Conservation (phyloP, 768 basidiomycete genomes). For the Vishniacozyma victoriae region DNA sequence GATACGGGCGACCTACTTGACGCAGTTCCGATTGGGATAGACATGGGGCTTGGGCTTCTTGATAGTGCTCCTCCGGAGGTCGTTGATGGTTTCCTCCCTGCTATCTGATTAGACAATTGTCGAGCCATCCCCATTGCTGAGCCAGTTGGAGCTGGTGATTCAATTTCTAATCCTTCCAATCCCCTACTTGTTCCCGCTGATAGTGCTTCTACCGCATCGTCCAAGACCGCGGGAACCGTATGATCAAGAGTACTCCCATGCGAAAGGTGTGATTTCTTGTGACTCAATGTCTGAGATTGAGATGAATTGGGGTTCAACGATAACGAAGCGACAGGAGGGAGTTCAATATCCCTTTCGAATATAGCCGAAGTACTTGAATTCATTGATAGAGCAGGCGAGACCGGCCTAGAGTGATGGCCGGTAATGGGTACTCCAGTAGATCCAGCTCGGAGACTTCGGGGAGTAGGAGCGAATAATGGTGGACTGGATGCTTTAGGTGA, state of each 20-base stretch:
- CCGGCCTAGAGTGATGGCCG: constrained; percentile 33
- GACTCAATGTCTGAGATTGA: constrained; percentile 27
- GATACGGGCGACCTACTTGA: constrained; percentile 15
- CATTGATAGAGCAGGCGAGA: constrained; percentile 34
- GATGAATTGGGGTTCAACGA: constrained; percentile 33
- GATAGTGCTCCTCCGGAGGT: constrained; percentile 3
- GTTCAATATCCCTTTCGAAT: constrained; percentile 83
- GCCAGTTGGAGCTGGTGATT: constrained; percentile 24
- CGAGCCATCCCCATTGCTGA: constrained; percentile 23
- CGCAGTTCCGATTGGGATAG: constrained; percentile 13
- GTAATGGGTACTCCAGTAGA: constrained; percentile 43
- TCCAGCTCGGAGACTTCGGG: constrained; percentile 50
- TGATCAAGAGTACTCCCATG: constrained; percentile 64
- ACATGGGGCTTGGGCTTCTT: constrained; percentile 30
- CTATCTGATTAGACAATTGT: constrained; percentile 10
- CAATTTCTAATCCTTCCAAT: constrained; percentile 33
- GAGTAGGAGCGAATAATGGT: not conserved
- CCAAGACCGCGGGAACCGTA: constrained; percentile 66
- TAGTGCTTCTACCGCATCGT: constrained; percentile 72
- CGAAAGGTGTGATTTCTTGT: constrained; percentile 43
- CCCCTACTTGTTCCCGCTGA: constrained; percentile 12
- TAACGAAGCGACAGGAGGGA: constrained; percentile 33
- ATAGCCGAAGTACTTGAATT: constrained; percentile 83
- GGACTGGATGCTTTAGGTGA: constrained; percentile 2
- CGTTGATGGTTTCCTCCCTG: constrained; percentile 6